A percentile compares a stretch with the other conserved stretches of the same genome.
phyloP scores from a whole-genome alignment of 2,329 filamentous ascomycete genomes.

The Scytalidium lignicola region DNA sequence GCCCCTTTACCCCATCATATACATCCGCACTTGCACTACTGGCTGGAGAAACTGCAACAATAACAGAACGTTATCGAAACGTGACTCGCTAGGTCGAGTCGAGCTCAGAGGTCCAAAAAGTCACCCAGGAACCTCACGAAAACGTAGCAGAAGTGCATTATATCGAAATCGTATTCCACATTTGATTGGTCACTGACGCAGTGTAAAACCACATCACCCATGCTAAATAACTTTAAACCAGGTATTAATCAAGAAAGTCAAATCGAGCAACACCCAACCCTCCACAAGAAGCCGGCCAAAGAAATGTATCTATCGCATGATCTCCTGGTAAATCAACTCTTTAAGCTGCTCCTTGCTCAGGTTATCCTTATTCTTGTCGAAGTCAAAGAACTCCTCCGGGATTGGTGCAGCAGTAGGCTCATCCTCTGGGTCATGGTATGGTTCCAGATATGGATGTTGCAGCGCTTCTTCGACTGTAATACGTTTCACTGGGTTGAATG shows the following conservation, averaged over 20 bases:
- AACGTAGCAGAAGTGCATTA: background rate
- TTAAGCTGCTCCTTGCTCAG: conserved; percentile 98
- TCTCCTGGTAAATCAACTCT: conserved; percentile 95
- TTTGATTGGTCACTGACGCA: background rate
- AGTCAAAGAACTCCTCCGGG: conserved; percentile 98
- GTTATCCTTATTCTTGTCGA: conserved; percentile 99
- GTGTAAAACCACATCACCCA: background rate
- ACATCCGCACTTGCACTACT: background rate
- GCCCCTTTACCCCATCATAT: background rate
- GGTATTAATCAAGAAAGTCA: background rate
- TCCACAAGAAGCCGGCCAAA: background rate
- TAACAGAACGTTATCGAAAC: background rate
- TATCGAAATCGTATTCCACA: background rate
- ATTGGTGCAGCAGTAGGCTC: conserved; percentile 96
- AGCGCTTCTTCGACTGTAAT: conserved; percentile 97
- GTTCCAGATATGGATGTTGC: conserved; percentile 96
- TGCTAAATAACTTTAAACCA: background rate
- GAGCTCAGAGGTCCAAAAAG: background rate
- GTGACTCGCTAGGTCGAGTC: background rate
- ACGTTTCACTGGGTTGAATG: conserved; percentile 97
- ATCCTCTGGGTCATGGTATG: conserved; percentile 97
- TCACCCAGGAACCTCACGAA: background rate
- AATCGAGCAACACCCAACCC: background rate
- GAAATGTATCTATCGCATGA: conserved; percentile 45
- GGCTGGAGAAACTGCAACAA: background rate